Evolutionary conservation across 768 basidiomycete species (phyloP).

Genomic region (Lactifluus rugatus): DNA sequence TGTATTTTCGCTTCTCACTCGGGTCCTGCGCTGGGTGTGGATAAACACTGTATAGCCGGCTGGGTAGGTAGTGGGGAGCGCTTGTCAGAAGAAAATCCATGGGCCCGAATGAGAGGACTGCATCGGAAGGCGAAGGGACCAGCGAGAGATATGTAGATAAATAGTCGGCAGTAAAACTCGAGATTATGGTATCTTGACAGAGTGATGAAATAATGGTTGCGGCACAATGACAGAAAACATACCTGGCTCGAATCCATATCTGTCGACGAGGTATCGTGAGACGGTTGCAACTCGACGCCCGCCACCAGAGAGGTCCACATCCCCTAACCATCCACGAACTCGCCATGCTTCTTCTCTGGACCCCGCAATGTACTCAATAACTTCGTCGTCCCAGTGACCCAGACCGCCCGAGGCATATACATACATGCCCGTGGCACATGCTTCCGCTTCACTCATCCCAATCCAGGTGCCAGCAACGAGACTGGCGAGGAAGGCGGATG

Average conservation of each 20-base stretch:
- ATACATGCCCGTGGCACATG: slow-evolving; percentile 74
- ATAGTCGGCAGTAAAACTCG: slow-evolving; percentile 69
- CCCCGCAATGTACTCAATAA: slow-evolving; percentile 70
- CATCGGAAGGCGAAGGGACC: slow-evolving; percentile 60
- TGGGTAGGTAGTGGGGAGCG: slow-evolving; percentile 64
- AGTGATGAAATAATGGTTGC: not conserved
- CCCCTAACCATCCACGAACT: slow-evolving; percentile 74
- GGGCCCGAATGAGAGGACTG: slow-evolving; percentile 70
- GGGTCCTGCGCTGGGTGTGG: slow-evolving; percentile 78
- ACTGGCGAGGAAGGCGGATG: slow-evolving; percentile 63
- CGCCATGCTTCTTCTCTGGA: slow-evolving; percentile 62
- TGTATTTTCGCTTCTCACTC: slow-evolving; percentile 62
- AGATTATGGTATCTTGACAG: slow-evolving; percentile 52
- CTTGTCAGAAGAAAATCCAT: slow-evolving; percentile 73
- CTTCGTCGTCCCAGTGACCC: slow-evolving; percentile 69
- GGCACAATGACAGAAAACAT: slow-evolving; percentile 5
- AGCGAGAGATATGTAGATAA: slow-evolving; percentile 71
- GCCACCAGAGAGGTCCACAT: slow-evolving; percentile 61
- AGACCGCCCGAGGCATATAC: slow-evolving; percentile 36
- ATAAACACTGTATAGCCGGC: slow-evolving; percentile 60
- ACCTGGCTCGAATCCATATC: slow-evolving; percentile 77
- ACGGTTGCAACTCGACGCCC: slow-evolving; percentile 55
- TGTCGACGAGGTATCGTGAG: slow-evolving; percentile 66
- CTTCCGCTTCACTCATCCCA: slow-evolving; percentile 65
- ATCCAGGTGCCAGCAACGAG: slow-evolving; percentile 64